phyloP scores from a whole-genome alignment of 2,329 filamentous ascomycete species.

The Exophiala lecanii-corni region DNA sequence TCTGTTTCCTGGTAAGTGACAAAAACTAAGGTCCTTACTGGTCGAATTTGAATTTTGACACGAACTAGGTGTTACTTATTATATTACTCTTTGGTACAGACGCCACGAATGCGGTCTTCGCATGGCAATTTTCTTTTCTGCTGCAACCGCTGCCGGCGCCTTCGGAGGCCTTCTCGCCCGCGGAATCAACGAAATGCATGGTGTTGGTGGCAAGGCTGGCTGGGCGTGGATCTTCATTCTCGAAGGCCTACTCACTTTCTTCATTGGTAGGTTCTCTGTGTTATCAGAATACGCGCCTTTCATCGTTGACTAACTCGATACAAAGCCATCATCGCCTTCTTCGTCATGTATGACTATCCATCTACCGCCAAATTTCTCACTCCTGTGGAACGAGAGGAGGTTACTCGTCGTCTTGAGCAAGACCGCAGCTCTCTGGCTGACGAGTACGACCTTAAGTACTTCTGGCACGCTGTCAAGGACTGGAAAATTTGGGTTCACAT shows the following conservation, averaged over 20 bases:
- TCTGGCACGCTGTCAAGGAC: constrained; percentile 45
- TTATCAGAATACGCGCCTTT: too few species aligned
- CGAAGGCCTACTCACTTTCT: constrained; percentile 41
- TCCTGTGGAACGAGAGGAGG: constrained; percentile 36
- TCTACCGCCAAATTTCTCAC: constrained; percentile 46
- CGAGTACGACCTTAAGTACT: constrained; percentile 44
- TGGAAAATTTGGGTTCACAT: constrained; percentile 46
- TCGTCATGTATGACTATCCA: constrained; percentile 48
- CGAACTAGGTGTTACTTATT: constrained; percentile 14
- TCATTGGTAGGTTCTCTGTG: constrained; percentile 35
- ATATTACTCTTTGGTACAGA: constrained; percentile 19
- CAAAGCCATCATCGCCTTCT: constrained; percentile 38
- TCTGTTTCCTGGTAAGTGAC: constrained; percentile 37
- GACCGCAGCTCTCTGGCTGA: constrained; percentile 41
- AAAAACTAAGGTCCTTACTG: neutral
- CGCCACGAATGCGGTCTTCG: constrained; percentile 19
- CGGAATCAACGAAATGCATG: constrained; percentile 40
- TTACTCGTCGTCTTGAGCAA: constrained; percentile 37
- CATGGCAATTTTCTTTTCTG: constrained; percentile 22
- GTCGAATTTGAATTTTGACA: neutral
- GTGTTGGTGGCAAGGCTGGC: constrained; percentile 37
- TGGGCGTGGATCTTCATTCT: constrained; percentile 43
- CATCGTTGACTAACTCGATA: neutral
- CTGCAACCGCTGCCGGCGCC: constrained; percentile 19
- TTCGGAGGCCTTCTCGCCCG: constrained; percentile 33